Evolutionary conservation across 2,329 filamentous ascomycete genomes (phyloP).

Genomic region (Pseudogymnoascus sp.): DNA sequence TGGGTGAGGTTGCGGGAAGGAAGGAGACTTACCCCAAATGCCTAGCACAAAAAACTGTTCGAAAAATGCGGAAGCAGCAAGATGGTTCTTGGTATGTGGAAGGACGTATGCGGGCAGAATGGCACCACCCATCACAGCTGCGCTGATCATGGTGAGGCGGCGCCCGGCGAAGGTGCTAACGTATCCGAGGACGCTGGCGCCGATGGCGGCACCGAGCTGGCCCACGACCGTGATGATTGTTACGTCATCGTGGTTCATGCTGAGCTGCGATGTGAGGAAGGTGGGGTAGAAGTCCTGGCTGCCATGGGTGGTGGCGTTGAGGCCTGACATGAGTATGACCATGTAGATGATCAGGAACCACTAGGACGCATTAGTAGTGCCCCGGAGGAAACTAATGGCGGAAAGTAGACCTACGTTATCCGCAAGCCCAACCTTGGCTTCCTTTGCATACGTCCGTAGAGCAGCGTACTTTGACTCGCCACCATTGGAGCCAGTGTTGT

Average conservation of each 20-base stretch:
- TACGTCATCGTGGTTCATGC: conserved; percentile 27
- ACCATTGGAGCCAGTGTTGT: conserved; percentile 58
- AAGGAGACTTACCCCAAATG: conserved; percentile 50
- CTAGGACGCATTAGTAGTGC: conserved; percentile 44
- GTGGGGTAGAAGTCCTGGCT: conserved; percentile 46
- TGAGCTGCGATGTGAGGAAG: conserved; percentile 47
- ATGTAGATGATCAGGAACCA: conserved; percentile 73
- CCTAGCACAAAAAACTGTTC: conserved; percentile 70
- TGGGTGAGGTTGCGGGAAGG: conserved; percentile 30
- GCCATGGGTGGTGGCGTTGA: conserved; percentile 54
- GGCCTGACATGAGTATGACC: conserved; percentile 79
- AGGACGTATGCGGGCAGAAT: conserved; percentile 77
- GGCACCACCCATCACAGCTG: conserved; percentile 59
- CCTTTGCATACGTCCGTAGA: conserved; percentile 58
- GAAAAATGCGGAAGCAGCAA: conserved; percentile 76
- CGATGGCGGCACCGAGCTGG: conserved; percentile 59
- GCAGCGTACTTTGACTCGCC: conserved; percentile 55
- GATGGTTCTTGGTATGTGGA: conserved; percentile 40
- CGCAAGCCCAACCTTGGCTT: conserved; percentile 68
- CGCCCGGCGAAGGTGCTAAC: conserved; percentile 59
- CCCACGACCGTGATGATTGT: conserved; percentile 64
- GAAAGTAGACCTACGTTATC: conserved; percentile 26
- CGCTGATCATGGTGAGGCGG: conserved; percentile 57
- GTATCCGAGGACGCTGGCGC: conserved; percentile 58
- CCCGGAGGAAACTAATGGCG: too few relatives aligned